Evolutionary conservation across 73 alveolate species (phyloP), one percentile per base, ranked within the genome.

Genomic region (Uronychia setigera): DNA sequence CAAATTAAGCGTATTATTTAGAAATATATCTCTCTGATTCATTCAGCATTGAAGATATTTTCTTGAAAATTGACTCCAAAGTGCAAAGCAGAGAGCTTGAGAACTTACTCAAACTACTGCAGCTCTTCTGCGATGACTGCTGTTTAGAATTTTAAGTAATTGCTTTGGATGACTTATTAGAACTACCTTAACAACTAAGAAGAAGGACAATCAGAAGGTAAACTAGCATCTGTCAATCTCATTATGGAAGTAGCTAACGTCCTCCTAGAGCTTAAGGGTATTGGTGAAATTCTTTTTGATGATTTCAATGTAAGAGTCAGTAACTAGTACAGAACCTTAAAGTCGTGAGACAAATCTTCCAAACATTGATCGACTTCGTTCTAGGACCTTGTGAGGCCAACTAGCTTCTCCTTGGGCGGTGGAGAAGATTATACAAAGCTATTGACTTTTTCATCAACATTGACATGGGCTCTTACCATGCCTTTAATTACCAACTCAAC

Each of bases 341-440:
- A 19, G 31, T 59, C 19, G 75, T 84, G 0, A 35, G 59, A 1
- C 79, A 85, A 74, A 29, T 57, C 5, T 86, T 89, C 29, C 59
- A 57, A 0, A 58, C 96, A n/a, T 31, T 91, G 59, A 87, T 76
- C 26, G 87, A 33, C 31, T 58, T 86, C 0, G 32, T 92, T 26
- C 26, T 74, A 32, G 96, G 96, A 0, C 96, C 96, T 1, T 76
- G 92, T 76, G 81, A 32, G 0, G 85, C 33, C 19, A 91, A 87
- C 75, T 81, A 79, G 33, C 29, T 29, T 1, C 33, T 60, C 26
- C 59, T 91, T 28, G 96, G 93, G 9, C 5, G 35, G 5, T 80
- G 88, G 88, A 80, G 80, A 60, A 91, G 80, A 80, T 75, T 91
- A 0, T 80, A 79, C 58, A 89, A 83, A 67, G 25, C 83, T 26